These are phyloP conservation scores for Pontederia crassipes DNA, from an alignment of 176 grass and related monocot species.

Conservation along the genomic window DNA sequence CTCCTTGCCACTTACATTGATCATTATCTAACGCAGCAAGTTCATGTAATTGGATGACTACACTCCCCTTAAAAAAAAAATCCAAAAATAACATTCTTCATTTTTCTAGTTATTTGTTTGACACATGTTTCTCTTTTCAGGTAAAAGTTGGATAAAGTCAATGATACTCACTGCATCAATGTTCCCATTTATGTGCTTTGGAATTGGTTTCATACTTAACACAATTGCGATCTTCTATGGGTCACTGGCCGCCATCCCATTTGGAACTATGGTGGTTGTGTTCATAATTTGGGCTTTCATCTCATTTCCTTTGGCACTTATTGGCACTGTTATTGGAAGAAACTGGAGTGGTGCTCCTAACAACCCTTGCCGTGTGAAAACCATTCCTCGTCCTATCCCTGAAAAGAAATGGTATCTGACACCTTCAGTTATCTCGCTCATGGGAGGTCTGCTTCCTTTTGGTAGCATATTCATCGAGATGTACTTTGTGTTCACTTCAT, in stretches of 20 bases:
- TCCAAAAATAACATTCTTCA: too few species aligned
- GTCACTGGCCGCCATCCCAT: constrained; percentile 93
- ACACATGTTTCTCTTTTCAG: constrained; percentile 39
- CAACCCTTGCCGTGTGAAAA: constrained; percentile 95
- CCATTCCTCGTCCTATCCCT: constrained; percentile 90
- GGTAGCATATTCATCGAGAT: constrained; percentile 99
- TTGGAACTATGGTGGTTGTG: constrained; percentile 93
- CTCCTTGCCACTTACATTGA: constrained; percentile 2
- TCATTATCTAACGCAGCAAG: neutral
- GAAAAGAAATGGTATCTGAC: constrained; percentile 99
- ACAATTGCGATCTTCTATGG: constrained; percentile 97
- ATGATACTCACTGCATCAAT: constrained; percentile 91
- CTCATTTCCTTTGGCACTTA: constrained; percentile 78
- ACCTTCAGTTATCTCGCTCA: constrained; percentile 70
- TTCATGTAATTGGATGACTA: neutral
- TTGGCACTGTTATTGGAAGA: constrained; percentile 90
- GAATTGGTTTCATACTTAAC: constrained; percentile 78
- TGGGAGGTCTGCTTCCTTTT: constrained; percentile 93
- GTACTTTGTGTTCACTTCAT: constrained; percentile 99
- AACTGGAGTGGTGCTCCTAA: constrained; percentile 98
- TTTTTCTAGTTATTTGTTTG: neutral
- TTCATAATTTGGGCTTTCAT: constrained; percentile 98
- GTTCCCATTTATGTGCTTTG: constrained; percentile 93
- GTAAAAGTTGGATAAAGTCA: constrained; percentile 96
- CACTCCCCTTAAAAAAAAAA: too few species aligned